Evolutionary conservation across 192 early-diverging fungal species (phyloP).

Genomic region (Phycomyces blakesleeanus): DNA sequence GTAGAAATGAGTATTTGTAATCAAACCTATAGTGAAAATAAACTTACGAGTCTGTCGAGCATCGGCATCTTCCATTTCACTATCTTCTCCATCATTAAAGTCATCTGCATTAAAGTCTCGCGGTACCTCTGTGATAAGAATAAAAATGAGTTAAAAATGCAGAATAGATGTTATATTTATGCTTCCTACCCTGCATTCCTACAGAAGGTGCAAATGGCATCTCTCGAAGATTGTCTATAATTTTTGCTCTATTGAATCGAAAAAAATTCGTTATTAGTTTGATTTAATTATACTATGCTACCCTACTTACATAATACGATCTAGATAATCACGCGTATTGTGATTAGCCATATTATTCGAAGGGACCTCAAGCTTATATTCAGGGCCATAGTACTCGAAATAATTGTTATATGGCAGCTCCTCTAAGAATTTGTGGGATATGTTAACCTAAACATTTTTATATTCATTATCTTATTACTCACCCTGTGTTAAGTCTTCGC

Average conservation of each 20-base stretch:
- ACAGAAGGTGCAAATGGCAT: slow-evolving; percentile 77
- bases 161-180: too few species aligned
- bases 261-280: background rate
- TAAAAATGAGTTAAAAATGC: background rate
- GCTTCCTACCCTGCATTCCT: slow-evolving; percentile 82
- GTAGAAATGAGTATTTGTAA: background rate
- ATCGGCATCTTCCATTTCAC: slow-evolving; percentile 31
- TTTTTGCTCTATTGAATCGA: slow-evolving; percentile 33
- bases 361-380: slow-evolving; percentile 81
- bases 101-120: slow-evolving; percentile 32
- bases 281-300: background rate
- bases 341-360: slow-evolving; percentile 83
- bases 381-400: slow-evolving; percentile 87
- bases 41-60: slow-evolving; percentile 23
- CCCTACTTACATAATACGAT: slow-evolving; percentile 59
- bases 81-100: slow-evolving; percentile 36
- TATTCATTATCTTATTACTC: slow-evolving; percentile 13
- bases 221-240: slow-evolving; percentile 61
- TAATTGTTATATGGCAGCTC: slow-evolving; percentile 86
- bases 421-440: too few species aligned
- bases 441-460: background rate
- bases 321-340: slow-evolving; percentile 82
- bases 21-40: background rate
- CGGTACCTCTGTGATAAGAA: slow-evolving; percentile 21
- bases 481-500: slow-evolving; percentile 50